A percentile compares a stretch with the other conserved stretches of the same genome.
These are phyloP conservation scores for Phytophthora multivora DNA, from an alignment of 352 stramenopile genomes.

Conservation along the genomic window DNA sequence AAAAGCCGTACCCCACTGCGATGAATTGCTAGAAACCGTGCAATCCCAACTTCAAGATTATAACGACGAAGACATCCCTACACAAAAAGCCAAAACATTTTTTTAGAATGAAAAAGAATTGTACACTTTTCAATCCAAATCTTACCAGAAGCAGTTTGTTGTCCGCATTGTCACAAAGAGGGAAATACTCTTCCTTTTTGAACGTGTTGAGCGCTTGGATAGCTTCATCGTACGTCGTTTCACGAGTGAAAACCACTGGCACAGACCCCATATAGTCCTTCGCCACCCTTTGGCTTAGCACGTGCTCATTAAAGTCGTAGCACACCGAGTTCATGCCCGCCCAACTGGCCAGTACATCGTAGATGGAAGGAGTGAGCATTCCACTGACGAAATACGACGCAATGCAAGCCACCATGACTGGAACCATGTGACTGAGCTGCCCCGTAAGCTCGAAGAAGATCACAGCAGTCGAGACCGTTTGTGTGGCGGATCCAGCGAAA, in stretches of 20 bases:
- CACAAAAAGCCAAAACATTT: background rate
- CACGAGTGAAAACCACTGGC: slow-evolving; percentile 63
- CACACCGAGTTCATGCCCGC: slow-evolving; percentile 79
- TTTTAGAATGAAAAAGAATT: background rate
- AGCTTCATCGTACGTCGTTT: slow-evolving; percentile 79
- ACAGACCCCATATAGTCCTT: slow-evolving; percentile 68
- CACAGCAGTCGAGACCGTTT: slow-evolving; percentile 87
- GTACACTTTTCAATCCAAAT: background rate
- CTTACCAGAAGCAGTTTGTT: slow-evolving; percentile 53
- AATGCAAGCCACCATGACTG: slow-evolving; percentile 82
- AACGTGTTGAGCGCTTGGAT: slow-evolving; percentile 62
- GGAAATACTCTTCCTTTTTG: slow-evolving; percentile 81
- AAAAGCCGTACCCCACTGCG: slow-evolving; percentile 43
- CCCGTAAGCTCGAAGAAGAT: slow-evolving; percentile 90
- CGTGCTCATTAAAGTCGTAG: slow-evolving; percentile 81
- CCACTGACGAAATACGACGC: slow-evolving; percentile 81
- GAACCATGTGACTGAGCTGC: slow-evolving; percentile 83
- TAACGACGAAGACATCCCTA: slow-evolving; percentile 71
- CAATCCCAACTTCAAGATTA: slow-evolving; percentile 76
- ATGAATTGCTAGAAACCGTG: slow-evolving; percentile 70
- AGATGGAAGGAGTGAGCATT: slow-evolving; percentile 80
- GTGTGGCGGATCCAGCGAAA: slow-evolving; percentile 90
- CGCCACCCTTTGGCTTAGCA: slow-evolving; percentile 69
- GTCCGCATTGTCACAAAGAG: slow-evolving; percentile 65
- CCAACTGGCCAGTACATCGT: slow-evolving; percentile 84